phyloP scores from a whole-genome alignment of 2,329 filamentous ascomycete genomes.

The Onygena corvina region DNA sequence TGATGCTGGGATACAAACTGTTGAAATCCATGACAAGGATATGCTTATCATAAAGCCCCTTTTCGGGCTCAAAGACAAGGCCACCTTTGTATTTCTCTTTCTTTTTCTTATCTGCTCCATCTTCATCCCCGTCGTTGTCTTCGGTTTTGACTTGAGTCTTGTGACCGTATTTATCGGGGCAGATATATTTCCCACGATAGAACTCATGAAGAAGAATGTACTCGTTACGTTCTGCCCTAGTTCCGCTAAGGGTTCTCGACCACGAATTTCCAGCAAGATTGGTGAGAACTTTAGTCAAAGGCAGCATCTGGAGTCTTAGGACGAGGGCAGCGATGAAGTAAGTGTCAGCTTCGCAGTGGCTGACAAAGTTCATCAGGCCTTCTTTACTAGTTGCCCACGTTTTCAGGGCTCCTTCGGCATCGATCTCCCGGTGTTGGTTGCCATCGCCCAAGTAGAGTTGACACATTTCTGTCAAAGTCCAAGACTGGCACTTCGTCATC shows the following conservation, averaged over 20 bases:
- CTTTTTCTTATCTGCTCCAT: constrained; percentile 67
- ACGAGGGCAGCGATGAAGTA: constrained; percentile 90
- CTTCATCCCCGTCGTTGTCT: constrained; percentile 59
- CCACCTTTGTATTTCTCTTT: constrained; percentile 99
- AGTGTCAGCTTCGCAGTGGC: constrained; percentile 88
- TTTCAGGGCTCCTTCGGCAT: constrained; percentile 75
- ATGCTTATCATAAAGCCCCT: constrained; percentile 94
- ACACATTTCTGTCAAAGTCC: constrained; percentile 97
- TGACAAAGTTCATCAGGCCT: constrained; percentile 84
- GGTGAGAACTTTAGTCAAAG: constrained; percentile 86
- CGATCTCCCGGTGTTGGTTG: constrained; percentile 66
- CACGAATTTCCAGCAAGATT: constrained; percentile 97
- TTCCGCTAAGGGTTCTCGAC: constrained; percentile 90
- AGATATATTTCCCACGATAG: constrained; percentile 92
- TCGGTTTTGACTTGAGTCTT: constrained; percentile 61
- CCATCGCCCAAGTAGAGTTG: constrained; percentile 68
- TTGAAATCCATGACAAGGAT: constrained; percentile 99
- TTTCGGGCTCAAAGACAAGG: constrained; percentile 95
- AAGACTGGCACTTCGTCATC: constrained; percentile 95
- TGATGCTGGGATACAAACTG: constrained; percentile 95
- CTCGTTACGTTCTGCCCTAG: constrained; percentile 92
- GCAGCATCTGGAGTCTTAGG: constrained; percentile 78
- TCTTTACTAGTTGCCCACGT: constrained; percentile 74
- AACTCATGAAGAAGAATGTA: constrained; percentile 98
- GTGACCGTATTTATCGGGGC: constrained; percentile 82